Evolutionary conservation across 805 yeast genomes (phyloP).

Genomic region (Wickerhamomyces sydowiorum): DNA sequence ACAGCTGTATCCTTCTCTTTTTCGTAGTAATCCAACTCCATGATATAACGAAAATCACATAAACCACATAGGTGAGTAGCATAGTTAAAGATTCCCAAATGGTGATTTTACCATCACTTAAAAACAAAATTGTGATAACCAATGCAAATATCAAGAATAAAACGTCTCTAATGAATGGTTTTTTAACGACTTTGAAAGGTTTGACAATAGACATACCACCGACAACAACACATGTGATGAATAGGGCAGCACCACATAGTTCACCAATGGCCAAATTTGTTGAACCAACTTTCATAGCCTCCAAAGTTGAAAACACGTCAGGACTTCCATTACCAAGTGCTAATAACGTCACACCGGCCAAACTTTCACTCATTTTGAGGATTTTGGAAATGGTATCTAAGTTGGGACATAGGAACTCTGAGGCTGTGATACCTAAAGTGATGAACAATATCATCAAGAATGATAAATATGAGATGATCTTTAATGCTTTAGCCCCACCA

Average conservation of each 20-base stretch:
- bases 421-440: slow-evolving; percentile 73
- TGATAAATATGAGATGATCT: slow-evolving; percentile 3
- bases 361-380: slow-evolving; percentile 64
- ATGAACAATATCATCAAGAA: slow-evolving; percentile 43
- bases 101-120: slow-evolving; percentile 55
- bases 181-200: slow-evolving; percentile 54
- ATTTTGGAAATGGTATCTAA: slow-evolving; percentile 60
- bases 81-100: slow-evolving; percentile 50
- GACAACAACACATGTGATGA: slow-evolving; percentile 75
- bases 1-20: slow-evolving; percentile 11
- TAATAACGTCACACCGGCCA: slow-evolving; percentile 82
- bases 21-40: slow-evolving; percentile 19
- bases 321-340: slow-evolving; percentile 95
- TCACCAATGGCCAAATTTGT: slow-evolving; percentile 84
- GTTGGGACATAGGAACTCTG: slow-evolving; percentile 80
- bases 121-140: slow-evolving; percentile 40
- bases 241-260: slow-evolving; percentile 84
- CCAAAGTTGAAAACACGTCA: slow-evolving; percentile 78
- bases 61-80: slow-evolving; percentile 49
- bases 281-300: slow-evolving; percentile 68
- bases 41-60: slow-evolving; percentile 44
- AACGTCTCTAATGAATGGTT: slow-evolving; percentile 40
- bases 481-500: not conserved
- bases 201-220: slow-evolving; percentile 71
- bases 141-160: slow-evolving; percentile 47